phyloP scores from a whole-genome alignment of 2,329 filamentous ascomycete genomes.

The Epichloe sibirici region DNA sequence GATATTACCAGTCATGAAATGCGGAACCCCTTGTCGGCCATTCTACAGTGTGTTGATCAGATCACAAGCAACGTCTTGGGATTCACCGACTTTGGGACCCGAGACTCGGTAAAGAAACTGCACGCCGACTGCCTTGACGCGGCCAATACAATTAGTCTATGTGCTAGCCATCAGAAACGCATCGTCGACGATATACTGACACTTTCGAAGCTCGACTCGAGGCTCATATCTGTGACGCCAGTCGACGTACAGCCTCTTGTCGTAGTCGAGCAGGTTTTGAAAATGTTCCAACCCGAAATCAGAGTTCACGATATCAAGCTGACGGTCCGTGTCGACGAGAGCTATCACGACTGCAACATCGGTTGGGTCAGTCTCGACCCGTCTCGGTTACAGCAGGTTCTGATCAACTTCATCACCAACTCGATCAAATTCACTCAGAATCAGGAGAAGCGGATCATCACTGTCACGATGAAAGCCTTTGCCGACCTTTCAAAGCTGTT shows the following conservation, averaged over 20 bases:
- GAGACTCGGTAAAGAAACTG: constrained; percentile 33
- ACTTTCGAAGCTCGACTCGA: constrained; percentile 57
- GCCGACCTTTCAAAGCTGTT: constrained; percentile 31
- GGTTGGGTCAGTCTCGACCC: constrained; percentile 67
- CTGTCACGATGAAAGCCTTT: constrained; percentile 52
- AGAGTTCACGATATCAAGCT: constrained; percentile 58
- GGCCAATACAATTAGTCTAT: constrained; percentile 65
- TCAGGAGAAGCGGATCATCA: constrained; percentile 45
- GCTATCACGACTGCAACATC: constrained; percentile 49
- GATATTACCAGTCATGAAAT: constrained; percentile 65
- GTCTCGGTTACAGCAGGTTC: constrained; percentile 57
- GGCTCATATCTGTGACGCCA: constrained; percentile 56
- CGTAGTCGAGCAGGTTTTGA: constrained; percentile 55
- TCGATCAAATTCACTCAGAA: constrained; percentile 53
- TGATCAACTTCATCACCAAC: constrained; percentile 63
- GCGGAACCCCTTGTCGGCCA: constrained; percentile 62
- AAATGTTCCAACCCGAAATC: constrained; percentile 69
- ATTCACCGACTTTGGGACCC: constrained; percentile 15
- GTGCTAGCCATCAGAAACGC: constrained; percentile 64
- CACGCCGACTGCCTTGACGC: constrained; percentile 53
- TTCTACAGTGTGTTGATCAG: constrained; percentile 65
- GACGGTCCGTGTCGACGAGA: constrained; percentile 54
- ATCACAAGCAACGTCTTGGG: constrained; percentile 40
- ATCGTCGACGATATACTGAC: constrained; percentile 62
- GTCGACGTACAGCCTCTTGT: constrained; percentile 52